Percentiles rank a stretch among this genome's conserved stretches.
Evolutionary conservation across 2,329 filamentous ascomycete genomes (phyloP).

Genomic region (Xylaria sp.): DNA sequence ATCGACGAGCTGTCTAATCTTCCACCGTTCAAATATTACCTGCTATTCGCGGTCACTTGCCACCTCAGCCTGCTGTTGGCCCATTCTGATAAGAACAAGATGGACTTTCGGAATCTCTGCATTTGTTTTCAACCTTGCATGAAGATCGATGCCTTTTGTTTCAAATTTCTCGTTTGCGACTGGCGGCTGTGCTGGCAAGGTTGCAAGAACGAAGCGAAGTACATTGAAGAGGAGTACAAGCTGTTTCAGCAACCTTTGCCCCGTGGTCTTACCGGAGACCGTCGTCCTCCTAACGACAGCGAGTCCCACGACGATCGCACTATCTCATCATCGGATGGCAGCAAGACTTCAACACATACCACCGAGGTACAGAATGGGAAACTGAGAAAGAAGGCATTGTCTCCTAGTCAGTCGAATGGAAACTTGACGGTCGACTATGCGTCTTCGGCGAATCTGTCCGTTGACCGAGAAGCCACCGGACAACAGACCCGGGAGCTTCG

Average conservation of each 20-base stretch:
- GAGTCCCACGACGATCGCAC: conserved; percentile 62
- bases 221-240: conserved; percentile 74
- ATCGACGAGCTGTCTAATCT: conserved; percentile 92
- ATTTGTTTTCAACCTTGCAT: conserved; percentile 98
- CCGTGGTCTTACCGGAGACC: conserved; percentile 53
- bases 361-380: conserved; percentile 49
- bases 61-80: conserved; percentile 91
- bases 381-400: conserved; percentile 58
- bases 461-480: conserved; percentile 53
- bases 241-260: conserved; percentile 69
- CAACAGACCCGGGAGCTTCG: conserved; percentile 58
- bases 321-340: conserved; percentile 73
- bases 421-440: conserved; percentile 57
- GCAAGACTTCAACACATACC: conserved; percentile 58
- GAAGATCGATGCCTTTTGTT: conserved; percentile 94
- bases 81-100: conserved; percentile 96
- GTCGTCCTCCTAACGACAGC: conserved; percentile 37
- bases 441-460: conserved; percentile 59
- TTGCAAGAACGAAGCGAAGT: conserved; percentile 88
- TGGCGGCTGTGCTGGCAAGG: conserved; percentile 98
- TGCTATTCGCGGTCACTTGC: conserved; percentile 96
- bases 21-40: conserved; percentile 97
- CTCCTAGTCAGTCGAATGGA: conserved; percentile 55
- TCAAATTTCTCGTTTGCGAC: conserved; percentile 93
- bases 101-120: conserved; percentile 95